These are phyloP conservation scores for Candida arabinofermentans DNA, from an alignment of 805 yeast genomes.

Conservation along the genomic window DNA sequence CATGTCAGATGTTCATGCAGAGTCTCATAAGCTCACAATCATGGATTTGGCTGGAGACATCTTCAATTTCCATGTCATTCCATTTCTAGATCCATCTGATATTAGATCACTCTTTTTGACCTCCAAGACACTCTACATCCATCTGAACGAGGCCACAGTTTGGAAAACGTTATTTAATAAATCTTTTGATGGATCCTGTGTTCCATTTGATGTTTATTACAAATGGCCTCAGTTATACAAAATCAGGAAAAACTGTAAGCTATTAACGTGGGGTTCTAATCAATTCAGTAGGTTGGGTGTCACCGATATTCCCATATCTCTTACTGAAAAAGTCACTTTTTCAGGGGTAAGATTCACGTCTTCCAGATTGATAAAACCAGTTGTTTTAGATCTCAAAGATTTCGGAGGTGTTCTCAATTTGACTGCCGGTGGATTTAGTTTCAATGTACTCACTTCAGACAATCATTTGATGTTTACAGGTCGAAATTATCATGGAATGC, in stretches of 20 bases:
- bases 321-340: constrained; percentile 13
- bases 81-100: constrained; percentile 23
- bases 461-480: constrained; percentile 61
- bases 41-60: neutral
- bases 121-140: constrained; percentile 33
- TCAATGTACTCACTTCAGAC: constrained; percentile 49
- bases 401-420: constrained; percentile 37
- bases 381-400: constrained; percentile 29
- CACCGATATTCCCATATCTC: constrained; percentile 4
- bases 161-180: constrained; percentile 42
- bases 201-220: constrained; percentile 35
- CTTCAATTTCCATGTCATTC: neutral
- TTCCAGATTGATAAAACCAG: constrained; percentile 11
- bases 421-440: constrained; percentile 62
- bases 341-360: neutral
- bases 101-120: constrained; percentile 38
- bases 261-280: constrained; percentile 50
- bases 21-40: neutral
- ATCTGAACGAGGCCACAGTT: constrained; percentile 37
- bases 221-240: constrained; percentile 50
- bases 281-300: constrained; percentile 44
- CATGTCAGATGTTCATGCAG: no score
- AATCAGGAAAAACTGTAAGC: constrained; percentile 35
- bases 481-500: constrained; percentile 34
- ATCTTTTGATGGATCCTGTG: constrained; percentile 42